Base-by-base conservation (phyloP, 768 basidiomycete genomes). In the Russula sp. region DNA sequence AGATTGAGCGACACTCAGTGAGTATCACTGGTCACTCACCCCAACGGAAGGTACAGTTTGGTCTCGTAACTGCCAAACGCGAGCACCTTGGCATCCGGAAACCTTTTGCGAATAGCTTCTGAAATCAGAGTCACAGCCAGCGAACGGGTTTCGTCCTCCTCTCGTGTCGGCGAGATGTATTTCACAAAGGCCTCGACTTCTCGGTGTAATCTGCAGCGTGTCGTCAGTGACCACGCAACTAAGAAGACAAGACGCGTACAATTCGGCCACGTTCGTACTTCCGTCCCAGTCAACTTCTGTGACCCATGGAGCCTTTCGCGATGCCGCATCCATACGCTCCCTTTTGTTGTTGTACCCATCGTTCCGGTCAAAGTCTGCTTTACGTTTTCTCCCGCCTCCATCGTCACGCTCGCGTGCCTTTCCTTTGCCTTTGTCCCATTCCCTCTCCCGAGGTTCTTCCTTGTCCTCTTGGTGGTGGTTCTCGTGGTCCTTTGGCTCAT, bases 11-110 rank as follows among this genome's bases (percentile, higher is more conserved):
- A 10, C 20, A 39, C 55, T 51, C 14, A 45, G 53, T 18, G 62
- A 35, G n/a, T 7, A 4, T 32, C 20, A 52, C 6, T 27, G 3
- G 34, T 35, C 35, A 76, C 89, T 70, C 73, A 97, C 95, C 95
- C 95, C 57, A 83, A 77, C 4, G 97, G 96, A 22, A 98, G 81
- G 73, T 98, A 99, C 14, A 98, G 77, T 70, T 93, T 92, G 6
- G 96, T 98, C 71, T 90, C 86, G 73, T 87, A 96, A 71, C 89
- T 93, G 22, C 97, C 97, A 73, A 98, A 99, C 1, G 94, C 89
- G 61, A 82, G 75, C 3, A 98, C 87, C 39, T 80, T 75, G 9
- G 94, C 93, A 69, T 95, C 92, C 0, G 86, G 82, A 76, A 91
- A 97, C 10, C 77, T 72, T n/a, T 74, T 69, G 6, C 75, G 76